phyloP scores from a whole-genome alignment of 768 basidiomycete species.

The Serendipita sp. region DNA sequence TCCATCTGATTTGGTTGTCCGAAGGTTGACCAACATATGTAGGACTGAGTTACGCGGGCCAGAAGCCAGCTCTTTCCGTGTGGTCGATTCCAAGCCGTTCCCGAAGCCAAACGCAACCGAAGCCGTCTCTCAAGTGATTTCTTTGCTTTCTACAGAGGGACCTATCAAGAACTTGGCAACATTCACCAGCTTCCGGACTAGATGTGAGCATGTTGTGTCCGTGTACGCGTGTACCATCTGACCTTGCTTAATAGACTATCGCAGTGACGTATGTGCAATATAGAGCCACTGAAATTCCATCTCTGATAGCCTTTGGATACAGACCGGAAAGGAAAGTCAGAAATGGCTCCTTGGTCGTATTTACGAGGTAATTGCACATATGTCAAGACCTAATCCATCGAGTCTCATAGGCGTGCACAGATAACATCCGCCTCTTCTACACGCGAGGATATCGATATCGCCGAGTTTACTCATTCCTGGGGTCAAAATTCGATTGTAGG shows the following conservation, averaged over 20 bases:
- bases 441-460: slow-evolving; percentile 39
- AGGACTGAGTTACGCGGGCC: slow-evolving; percentile 22
- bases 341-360: slow-evolving; percentile 60
- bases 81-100: slow-evolving; percentile 21
- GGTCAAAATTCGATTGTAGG: slow-evolving; percentile 67
- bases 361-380: slow-evolving; percentile 31
- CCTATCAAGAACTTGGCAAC: slow-evolving; percentile 46
- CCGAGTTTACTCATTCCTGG: slow-evolving; percentile 70
- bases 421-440: slow-evolving; percentile 29
- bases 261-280: slow-evolving; percentile 45
- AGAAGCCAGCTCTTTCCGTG: slow-evolving; percentile 7
- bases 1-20: neutral
- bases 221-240: neutral
- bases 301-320: slow-evolving; percentile 9
- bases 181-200: slow-evolving; percentile 58
- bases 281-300: slow-evolving; percentile 12
- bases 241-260: slow-evolving; percentile 36
- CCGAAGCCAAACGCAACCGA: slow-evolving; percentile 46
- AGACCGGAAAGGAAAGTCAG: slow-evolving; percentile 68
- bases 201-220: slow-evolving; percentile 42
- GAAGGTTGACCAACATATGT: neutral
- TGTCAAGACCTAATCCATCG: neutral
- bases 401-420: neutral
- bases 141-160: slow-evolving; percentile 50
- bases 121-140: slow-evolving; percentile 42